A percentile compares a stretch with the other conserved stretches of the same genome.
phyloP scores from a whole-genome alignment of 2,329 filamentous ascomycete genomes.

The Akanthomyces lecanii region DNA sequence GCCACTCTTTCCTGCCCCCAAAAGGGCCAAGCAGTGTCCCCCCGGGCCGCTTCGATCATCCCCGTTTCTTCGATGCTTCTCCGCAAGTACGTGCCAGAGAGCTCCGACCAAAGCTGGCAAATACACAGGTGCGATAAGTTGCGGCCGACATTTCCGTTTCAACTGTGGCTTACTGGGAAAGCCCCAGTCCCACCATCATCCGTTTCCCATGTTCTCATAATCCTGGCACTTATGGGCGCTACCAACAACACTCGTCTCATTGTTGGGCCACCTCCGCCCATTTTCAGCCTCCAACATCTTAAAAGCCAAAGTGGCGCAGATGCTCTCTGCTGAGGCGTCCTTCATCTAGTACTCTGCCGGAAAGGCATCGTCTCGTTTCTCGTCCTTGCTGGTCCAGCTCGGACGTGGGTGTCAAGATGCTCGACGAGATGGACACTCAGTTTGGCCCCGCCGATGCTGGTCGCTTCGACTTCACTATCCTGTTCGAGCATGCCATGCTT shows the following conservation, averaged over 20 bases:
- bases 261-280: neutral
- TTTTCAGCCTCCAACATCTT: neutral
- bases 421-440: conserved; percentile 21
- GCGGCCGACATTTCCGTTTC: conserved; percentile 1
- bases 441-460: conserved; percentile 39
- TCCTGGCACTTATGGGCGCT: neutral
- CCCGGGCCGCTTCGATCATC: conserved; percentile 3
- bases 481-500: conserved; percentile 5
- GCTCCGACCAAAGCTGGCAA: neutral
- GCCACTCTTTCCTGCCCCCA: neutral
- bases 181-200: neutral
- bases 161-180: conserved; percentile 2
- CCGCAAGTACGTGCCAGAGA: neutral
- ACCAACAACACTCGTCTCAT: neutral
- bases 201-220: neutral
- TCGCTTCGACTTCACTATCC: conserved; percentile 27
- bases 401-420: neutral
- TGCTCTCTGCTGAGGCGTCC: neutral
- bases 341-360: neutral
- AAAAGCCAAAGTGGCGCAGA: conserved; percentile 4
- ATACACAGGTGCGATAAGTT: neutral
- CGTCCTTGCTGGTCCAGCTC: neutral
- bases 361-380: neutral
- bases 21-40: neutral
- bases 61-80: conserved; percentile 2